Conservation (phyloP, 2,329 filamentous ascomycete genomes). For the Teratosphaeria zuluensis region DNA sequence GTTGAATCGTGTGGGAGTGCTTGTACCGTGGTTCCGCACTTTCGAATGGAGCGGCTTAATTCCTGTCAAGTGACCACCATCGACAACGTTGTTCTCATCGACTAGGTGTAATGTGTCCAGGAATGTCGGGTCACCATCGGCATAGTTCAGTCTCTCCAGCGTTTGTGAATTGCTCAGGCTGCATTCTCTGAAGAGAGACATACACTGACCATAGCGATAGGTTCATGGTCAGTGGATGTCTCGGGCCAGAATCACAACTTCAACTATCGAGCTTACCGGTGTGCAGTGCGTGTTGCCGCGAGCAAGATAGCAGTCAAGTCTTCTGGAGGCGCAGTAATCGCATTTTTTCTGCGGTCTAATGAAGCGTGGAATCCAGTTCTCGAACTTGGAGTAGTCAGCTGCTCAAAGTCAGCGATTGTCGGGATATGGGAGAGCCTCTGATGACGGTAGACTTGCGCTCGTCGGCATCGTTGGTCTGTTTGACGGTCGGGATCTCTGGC, state of each 20-base stretch:
- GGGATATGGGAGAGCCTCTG: background rate
- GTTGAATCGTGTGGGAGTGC: constrained; percentile 7
- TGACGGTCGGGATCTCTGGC: background rate
- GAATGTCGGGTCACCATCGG: constrained; percentile 22
- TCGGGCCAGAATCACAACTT: too few relatives aligned
- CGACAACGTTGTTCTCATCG: constrained; percentile 29
- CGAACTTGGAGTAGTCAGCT: constrained; percentile 12
- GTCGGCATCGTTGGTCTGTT: background rate
- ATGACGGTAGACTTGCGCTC: background rate
- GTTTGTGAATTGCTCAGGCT: constrained; percentile 31
- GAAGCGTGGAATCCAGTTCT: constrained; percentile 36
- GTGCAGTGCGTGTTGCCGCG: constrained; percentile 33
- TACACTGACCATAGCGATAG: constrained; percentile 20
- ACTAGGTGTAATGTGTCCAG: constrained; percentile 40
- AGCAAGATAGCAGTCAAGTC: constrained; percentile 38
- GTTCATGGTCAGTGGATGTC: too few relatives aligned
- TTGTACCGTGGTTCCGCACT: constrained; percentile 6
- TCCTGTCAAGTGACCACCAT: constrained; percentile 26
- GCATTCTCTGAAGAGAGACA: constrained; percentile 39
- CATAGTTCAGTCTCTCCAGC: constrained; percentile 18
- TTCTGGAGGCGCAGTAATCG: constrained; percentile 36
- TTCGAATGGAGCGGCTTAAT: constrained; percentile 20
- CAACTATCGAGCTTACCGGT: constrained; percentile 11
- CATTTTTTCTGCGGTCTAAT: constrained; percentile 36
- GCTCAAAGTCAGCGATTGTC: background rate